Percentiles rank a stretch among this genome's conserved stretches.
These are phyloP conservation scores for Kodamaea derodonti DNA, from an alignment of 1,139 yeast genomes.

Conservation along the genomic window DNA sequence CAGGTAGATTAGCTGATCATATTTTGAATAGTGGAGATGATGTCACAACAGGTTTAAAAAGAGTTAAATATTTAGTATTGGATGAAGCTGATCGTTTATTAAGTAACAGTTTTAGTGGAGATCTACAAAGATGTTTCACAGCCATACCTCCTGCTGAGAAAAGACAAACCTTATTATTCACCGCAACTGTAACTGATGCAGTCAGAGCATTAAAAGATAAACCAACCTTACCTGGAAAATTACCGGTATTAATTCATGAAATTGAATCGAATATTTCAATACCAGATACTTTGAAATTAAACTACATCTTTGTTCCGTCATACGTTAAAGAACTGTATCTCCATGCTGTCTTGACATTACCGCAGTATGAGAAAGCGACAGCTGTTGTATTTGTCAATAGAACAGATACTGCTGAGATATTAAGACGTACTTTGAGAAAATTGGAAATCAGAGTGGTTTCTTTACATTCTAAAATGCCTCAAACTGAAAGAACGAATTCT, in stretches of 20 bases:
- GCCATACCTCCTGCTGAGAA: conserved; percentile 65
- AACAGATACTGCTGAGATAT: conserved; percentile 82
- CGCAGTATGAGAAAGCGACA: conserved; percentile 59
- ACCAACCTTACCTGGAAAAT: conserved; percentile 58
- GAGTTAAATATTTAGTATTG: conserved; percentile 76
- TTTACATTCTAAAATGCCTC: conserved; percentile 93
- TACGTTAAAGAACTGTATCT: conserved; percentile 89
- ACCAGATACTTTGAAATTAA: conserved; percentile 65
- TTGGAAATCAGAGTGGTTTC: conserved; percentile 82
- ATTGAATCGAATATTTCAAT: conserved; percentile 74
- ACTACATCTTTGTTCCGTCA: conserved; percentile 62
- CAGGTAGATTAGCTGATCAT: conserved; percentile 95
- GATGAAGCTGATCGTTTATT: conserved; percentile 96
- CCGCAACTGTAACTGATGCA: conserved; percentile 95
- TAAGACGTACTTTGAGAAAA: conserved; percentile 69
- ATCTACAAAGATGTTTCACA: conserved; percentile 66
- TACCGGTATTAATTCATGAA: conserved; percentile 74
- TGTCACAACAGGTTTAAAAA: conserved; percentile 70
- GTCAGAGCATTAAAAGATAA: conserved; percentile 76
- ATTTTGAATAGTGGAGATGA: conserved; percentile 87
- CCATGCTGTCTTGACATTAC: conserved; percentile 60
- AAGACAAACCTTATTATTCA: conserved; percentile 85
- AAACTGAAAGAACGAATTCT: conserved; percentile 83
- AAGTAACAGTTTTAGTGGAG: conserved; percentile 79
- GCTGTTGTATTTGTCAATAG: conserved; percentile 89